Evolutionary conservation across 2,329 filamentous ascomycete species (phyloP).

Genomic region (Fusarium temperatum): DNA sequence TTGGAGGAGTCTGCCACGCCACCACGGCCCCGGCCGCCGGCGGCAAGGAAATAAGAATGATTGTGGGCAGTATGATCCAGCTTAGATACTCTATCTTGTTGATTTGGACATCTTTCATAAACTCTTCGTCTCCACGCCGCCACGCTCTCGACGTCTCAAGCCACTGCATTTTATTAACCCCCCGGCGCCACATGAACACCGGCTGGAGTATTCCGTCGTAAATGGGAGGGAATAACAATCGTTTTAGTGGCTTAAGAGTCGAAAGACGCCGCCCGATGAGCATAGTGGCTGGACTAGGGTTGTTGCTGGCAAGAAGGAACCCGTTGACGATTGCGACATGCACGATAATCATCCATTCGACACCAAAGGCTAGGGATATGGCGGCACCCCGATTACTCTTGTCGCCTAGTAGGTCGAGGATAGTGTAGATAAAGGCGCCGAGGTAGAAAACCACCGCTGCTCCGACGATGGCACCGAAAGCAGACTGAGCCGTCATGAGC

Average conservation of each 20-base stretch:
- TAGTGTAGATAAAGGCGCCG: not conserved
- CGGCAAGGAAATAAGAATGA: not conserved
- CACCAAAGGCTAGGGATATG: not conserved
- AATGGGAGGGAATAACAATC: not conserved
- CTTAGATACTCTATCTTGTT: not conserved
- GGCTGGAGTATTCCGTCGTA: not conserved
- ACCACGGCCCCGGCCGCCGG: not conserved
- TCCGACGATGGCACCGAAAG: not conserved
- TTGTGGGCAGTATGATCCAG: not conserved
- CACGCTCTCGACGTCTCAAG: not conserved
- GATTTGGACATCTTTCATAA: not conserved
- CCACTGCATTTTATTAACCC: not conserved
- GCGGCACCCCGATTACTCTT: not conserved
- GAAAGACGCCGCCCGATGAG: not conserved
- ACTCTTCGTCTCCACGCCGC: not conserved
- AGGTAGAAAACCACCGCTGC: not conserved
- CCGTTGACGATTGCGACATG: not conserved
- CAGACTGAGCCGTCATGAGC: not conserved
- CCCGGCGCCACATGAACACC: not conserved
- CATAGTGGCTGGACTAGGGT: not conserved
- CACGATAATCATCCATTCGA: not conserved
- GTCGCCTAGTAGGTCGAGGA: not conserved
- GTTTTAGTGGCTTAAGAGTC: accelerated
- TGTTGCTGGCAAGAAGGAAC: not conserved
- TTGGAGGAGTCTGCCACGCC: not conserved